Percentiles rank a stretch among this genome's conserved stretches.
Evolutionary conservation across 805 yeast species (phyloP).

Genomic region (Schizosaccharomyces lindneri): DNA sequence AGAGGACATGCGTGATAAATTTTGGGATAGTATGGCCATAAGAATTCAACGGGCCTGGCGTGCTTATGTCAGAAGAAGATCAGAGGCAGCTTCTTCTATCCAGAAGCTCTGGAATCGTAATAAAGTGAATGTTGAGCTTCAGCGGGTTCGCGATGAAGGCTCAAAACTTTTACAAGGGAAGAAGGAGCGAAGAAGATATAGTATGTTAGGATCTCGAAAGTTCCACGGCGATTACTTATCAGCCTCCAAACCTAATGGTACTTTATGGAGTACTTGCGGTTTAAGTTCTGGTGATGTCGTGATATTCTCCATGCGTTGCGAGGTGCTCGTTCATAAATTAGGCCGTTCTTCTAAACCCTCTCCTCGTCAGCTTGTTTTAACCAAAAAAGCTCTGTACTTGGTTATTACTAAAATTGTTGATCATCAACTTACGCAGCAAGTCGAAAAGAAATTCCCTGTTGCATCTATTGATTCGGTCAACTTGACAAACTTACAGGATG

Average conservation of each 20-base stretch:
- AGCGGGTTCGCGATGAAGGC: slow-evolving; percentile 69
- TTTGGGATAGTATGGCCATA: slow-evolving; percentile 96
- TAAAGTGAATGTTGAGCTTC: slow-evolving; percentile 58
- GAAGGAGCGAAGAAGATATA: slow-evolving; percentile 75
- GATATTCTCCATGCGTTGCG: slow-evolving; percentile 62
- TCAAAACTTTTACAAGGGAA: slow-evolving; percentile 40
- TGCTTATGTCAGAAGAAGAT: slow-evolving; percentile 50
- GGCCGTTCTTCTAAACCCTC: slow-evolving; percentile 74
- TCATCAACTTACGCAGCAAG: slow-evolving; percentile 28
- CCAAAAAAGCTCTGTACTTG: slow-evolving; percentile 36
- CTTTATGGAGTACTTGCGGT: slow-evolving; percentile 42
- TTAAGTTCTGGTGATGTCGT: slow-evolving; percentile 24
- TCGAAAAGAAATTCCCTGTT: slow-evolving; percentile 41
- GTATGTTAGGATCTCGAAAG: slow-evolving; percentile 65
- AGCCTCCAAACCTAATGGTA: slow-evolving; percentile 54
- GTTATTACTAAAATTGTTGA: slow-evolving; percentile 51
- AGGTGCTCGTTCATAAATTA: slow-evolving; percentile 57
- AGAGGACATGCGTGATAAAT: slow-evolving; percentile 87
- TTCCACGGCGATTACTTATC: slow-evolving; percentile 86
- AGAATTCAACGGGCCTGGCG: slow-evolving; percentile 95
- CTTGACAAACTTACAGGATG: slow-evolving; percentile 60
- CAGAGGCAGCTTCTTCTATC: slow-evolving; percentile 59
- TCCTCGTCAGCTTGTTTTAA: slow-evolving; percentile 47
- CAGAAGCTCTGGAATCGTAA: slow-evolving; percentile 66
- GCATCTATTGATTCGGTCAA: slow-evolving; percentile 34